phyloP scores from a whole-genome alignment of 306 rosid species.

The Dicorynia guianensis region DNA sequence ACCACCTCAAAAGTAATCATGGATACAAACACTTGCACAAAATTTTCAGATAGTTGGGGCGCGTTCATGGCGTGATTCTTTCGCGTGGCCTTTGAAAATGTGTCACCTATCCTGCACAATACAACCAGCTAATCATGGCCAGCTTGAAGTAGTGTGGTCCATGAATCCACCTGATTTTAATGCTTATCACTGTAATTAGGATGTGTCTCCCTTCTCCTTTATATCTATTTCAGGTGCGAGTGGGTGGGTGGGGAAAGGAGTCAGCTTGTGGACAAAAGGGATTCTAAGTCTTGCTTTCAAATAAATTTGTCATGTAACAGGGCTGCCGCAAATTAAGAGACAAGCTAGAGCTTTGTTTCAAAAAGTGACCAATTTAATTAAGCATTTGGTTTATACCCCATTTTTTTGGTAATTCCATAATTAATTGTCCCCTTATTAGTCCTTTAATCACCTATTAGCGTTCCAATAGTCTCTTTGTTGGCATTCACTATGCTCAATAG shows the following conservation, averaged over 20 bases:
- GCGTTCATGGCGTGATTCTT: slow-evolving; percentile 52
- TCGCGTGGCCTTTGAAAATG: slow-evolving; percentile 48
- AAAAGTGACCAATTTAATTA: too few relatives aligned
- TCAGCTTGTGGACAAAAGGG: slow-evolving; percentile 37
- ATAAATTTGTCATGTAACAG: not conserved
- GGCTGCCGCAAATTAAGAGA: slow-evolving; percentile 35
- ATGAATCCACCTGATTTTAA: slow-evolving; percentile 64
- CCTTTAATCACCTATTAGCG: too few relatives aligned
- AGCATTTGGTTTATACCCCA: too few relatives aligned
- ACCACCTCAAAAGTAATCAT: slow-evolving; percentile 56
- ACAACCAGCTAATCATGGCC: slow-evolving; percentile 54
- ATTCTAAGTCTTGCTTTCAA: slow-evolving; percentile 8
- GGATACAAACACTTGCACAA: slow-evolving; percentile 34
- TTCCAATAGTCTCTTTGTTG: too few relatives aligned
- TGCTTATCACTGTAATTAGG: slow-evolving; percentile 47
- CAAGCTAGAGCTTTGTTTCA: not conserved
- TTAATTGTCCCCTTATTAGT: too few relatives aligned
- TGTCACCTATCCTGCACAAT: slow-evolving; percentile 38
- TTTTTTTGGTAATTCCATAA: too few relatives aligned
- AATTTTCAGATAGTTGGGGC: slow-evolving; percentile 49
- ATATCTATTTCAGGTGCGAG: slow-evolving; percentile 50
- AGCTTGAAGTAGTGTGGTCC: slow-evolving; percentile 64
- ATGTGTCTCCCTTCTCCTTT: slow-evolving; percentile 44
- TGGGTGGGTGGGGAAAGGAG: slow-evolving; percentile 3
- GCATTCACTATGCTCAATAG: too few relatives aligned